Evolutionary conservation across 345 rosid genomes (phyloP).

Genomic region (Stellera chamaejasme): DNA sequence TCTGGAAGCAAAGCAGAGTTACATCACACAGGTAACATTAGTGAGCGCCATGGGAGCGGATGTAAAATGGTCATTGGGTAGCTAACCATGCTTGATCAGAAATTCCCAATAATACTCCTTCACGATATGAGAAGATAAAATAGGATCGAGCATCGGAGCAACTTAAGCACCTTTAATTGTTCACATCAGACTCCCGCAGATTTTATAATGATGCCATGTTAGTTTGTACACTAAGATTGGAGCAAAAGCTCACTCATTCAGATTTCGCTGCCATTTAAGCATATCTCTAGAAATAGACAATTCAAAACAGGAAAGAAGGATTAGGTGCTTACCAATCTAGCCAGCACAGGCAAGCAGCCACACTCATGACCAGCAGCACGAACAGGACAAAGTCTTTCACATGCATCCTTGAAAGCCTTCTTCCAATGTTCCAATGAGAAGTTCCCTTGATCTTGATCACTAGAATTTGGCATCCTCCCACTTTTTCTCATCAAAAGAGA

Average conservation of each 20-base stretch:
- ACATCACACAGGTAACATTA: constrained; percentile 4
- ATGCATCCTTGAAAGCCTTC: constrained; percentile 83
- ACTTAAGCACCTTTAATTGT: not conserved
- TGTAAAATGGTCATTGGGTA: not conserved
- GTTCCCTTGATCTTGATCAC: constrained; percentile 53
- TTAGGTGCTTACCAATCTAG: constrained; percentile 54
- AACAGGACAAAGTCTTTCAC: constrained; percentile 90
- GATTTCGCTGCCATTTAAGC: not conserved
- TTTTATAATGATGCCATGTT: not conserved
- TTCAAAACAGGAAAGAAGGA: not conserved
- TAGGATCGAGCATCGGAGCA: not conserved
- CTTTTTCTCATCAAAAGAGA: constrained; percentile 40
- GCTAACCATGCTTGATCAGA: too few relatives aligned
- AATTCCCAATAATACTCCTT: too few relatives aligned
- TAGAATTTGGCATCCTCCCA: constrained; percentile 29
- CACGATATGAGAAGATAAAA: not conserved
- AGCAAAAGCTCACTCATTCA: not conserved
- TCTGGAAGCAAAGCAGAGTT: constrained; percentile 25
- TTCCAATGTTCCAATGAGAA: constrained; percentile 81
- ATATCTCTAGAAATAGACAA: not conserved
- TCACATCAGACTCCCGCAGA: not conserved
- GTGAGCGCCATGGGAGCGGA: not conserved
- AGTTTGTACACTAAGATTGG: not conserved
- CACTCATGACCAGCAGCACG: constrained; percentile 89
- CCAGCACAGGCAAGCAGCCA: constrained; percentile 68